Conservation (phyloP, 2,329 filamentous ascomycete genomes). For the Onygena corvina region DNA sequence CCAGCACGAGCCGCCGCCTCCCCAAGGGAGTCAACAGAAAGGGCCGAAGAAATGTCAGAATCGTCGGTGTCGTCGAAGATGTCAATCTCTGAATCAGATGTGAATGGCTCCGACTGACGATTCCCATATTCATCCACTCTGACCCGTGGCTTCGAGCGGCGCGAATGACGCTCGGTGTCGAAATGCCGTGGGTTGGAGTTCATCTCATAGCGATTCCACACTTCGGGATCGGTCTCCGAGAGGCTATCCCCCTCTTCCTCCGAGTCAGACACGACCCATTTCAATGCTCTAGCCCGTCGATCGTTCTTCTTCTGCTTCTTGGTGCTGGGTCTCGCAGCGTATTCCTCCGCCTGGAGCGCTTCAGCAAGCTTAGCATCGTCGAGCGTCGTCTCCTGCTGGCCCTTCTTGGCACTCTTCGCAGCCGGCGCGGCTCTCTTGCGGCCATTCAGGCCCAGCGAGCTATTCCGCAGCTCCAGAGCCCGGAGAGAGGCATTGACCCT, state of each 20-base stretch:
- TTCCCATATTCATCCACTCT: too few species aligned
- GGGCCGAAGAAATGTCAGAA: too few species aligned
- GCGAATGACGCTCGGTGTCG: too few species aligned
- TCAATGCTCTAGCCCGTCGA: conserved; percentile 11
- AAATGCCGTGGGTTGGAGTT: too few species aligned
- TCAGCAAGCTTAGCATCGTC: conserved; percentile 44
- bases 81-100: too few species aligned
- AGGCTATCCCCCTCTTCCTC: neutral
- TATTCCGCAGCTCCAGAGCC: conserved; percentile 38
- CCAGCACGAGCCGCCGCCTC: too few species aligned
- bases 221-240: neutral
- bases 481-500: conserved; percentile 36
- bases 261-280: neutral
- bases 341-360: conserved; percentile 46
- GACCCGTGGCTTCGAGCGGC: too few species aligned
- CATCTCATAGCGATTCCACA: too few species aligned
- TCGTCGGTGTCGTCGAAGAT: too few species aligned
- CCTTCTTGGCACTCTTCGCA: neutral
- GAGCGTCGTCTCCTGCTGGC: neutral
- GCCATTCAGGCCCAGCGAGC: conserved; percentile 38
- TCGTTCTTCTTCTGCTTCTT: conserved; percentile 28
- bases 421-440: conserved; percentile 36
- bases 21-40: too few species aligned
- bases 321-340: conserved; percentile 23
- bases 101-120: too few species aligned